Evolutionary conservation across 768 basidiomycete species (phyloP).

Genomic region (Tylopilus plumbeoviolaceoides): DNA sequence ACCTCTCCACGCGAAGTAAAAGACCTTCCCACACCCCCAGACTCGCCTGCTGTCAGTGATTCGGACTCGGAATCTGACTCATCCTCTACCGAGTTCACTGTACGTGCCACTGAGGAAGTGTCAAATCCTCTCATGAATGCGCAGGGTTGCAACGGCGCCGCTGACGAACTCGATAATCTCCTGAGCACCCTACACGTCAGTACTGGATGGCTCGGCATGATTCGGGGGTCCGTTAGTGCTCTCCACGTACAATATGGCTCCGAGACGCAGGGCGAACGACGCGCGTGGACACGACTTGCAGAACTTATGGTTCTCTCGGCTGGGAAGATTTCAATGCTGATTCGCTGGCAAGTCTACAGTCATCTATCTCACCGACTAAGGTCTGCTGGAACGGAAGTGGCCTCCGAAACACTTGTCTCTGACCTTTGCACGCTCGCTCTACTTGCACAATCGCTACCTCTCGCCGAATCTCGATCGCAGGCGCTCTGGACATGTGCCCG

Average conservation of each 20-base stretch:
- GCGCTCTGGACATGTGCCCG: conserved; percentile 42
- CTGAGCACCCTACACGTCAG: conserved; percentile 37
- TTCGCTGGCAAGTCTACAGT: conserved; percentile 54
- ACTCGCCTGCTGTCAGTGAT: conserved; percentile 24
- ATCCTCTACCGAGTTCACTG: conserved; percentile 26
- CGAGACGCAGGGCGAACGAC: conserved; percentile 37
- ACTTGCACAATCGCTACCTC: conserved; percentile 39
- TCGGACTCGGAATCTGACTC: conserved; percentile 28
- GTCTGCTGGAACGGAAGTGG: neutral
- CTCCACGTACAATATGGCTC: neutral
- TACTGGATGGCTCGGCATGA: conserved; percentile 34
- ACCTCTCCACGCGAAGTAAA: too few species aligned
- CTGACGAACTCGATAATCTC: conserved; percentile 38
- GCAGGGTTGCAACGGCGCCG: conserved; percentile 34
- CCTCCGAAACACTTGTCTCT: conserved; percentile 36
- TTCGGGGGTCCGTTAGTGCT: conserved; percentile 24
- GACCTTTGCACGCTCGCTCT: conserved; percentile 59
- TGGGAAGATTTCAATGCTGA: conserved; percentile 23
- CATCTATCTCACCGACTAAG: conserved; percentile 36
- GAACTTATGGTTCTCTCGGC: conserved; percentile 42
- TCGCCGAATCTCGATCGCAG: conserved; percentile 40
- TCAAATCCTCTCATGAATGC: conserved; percentile 23
- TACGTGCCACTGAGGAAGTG: conserved; percentile 14
- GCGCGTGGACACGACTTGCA: conserved; percentile 49
- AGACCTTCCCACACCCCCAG: conserved; percentile 29